Percentiles rank a stretch among this genome's conserved stretches.
Conservation (phyloP, 140 eudicot species). For the Ambrosia hybrid region DNA sequence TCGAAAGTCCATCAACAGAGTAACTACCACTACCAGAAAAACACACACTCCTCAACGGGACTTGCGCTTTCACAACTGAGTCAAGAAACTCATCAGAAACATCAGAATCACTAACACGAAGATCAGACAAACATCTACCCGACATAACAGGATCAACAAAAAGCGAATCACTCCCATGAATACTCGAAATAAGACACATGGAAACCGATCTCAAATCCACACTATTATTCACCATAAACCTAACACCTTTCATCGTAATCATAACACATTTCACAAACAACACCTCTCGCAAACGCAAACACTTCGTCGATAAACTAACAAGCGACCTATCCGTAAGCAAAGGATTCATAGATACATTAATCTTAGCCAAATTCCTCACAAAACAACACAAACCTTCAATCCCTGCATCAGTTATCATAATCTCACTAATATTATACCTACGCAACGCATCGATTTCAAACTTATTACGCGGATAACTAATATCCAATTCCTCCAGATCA, state of each 20-base stretch:
- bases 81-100: slow-evolving; percentile 47
- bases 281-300: slow-evolving; percentile 46
- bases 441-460: slow-evolving; percentile 10
- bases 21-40: slow-evolving; percentile 36
- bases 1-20: slow-evolving; percentile 41
- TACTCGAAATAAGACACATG: slow-evolving; percentile 22
- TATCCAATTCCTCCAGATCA: slow-evolving; percentile 58
- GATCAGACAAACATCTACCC: slow-evolving; percentile 33
- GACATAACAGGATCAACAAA: slow-evolving; percentile 17
- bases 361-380: slow-evolving; percentile 38
- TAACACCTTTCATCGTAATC: slow-evolving; percentile 45
- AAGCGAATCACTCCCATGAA: slow-evolving; percentile 18
- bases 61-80: slow-evolving; percentile 37
- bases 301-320: slow-evolving; percentile 38
- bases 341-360: slow-evolving; percentile 52
- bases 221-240: slow-evolving; percentile 41
- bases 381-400: slow-evolving; percentile 43
- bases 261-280: slow-evolving; percentile 42
- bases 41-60: slow-evolving; percentile 47
- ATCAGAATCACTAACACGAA: slow-evolving; percentile 40
- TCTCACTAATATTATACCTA: slow-evolving; percentile 19
- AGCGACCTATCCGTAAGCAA: slow-evolving; percentile 50
- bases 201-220: slow-evolving; percentile 33
- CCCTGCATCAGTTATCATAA: slow-evolving; percentile 55
- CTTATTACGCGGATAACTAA: slow-evolving; percentile 47